These are phyloP conservation scores for Pythium coloratum DNA, from an alignment of 352 stramenopile genomes.

Conservation along the genomic window DNA sequence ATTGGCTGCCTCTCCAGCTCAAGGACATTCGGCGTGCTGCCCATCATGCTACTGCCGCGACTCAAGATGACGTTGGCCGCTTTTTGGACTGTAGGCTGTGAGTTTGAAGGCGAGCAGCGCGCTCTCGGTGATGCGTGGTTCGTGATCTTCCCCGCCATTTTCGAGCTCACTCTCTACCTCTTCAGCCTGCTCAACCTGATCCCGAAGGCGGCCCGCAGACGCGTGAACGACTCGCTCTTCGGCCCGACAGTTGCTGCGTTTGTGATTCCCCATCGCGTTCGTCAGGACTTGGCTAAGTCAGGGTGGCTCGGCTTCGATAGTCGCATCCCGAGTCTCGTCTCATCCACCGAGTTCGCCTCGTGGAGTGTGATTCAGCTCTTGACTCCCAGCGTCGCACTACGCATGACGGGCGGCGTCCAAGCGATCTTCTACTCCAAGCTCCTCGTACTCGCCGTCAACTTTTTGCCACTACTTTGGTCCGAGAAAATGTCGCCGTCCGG, in stretches of 20 bases:
- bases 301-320: slow-evolving; percentile 27
- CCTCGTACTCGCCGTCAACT: slow-evolving; percentile 27
- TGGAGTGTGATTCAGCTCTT: slow-evolving; percentile 28
- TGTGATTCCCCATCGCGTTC: slow-evolving; percentile 29
- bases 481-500: background rate
- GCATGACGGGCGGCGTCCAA: slow-evolving; percentile 30
- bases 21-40: slow-evolving; percentile 27
- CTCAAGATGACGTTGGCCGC: slow-evolving; percentile 30
- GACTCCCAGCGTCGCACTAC: slow-evolving; percentile 23
- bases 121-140: background rate
- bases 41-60: slow-evolving; percentile 22
- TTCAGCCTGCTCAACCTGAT: slow-evolving; percentile 4
- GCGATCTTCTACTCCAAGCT: slow-evolving; percentile 33
- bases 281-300: slow-evolving; percentile 17
- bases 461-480: slow-evolving; percentile 25
- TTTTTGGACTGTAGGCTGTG: slow-evolving; percentile 5
- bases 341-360: slow-evolving; percentile 30
- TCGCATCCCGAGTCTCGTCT: slow-evolving; percentile 27
- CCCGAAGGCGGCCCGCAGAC: slow-evolving; percentile 16
- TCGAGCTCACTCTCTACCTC: background rate
- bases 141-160: slow-evolving; percentile 4
- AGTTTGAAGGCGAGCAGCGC: slow-evolving; percentile 1
- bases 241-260: slow-evolving; percentile 31
- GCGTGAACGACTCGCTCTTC: slow-evolving; percentile 33
- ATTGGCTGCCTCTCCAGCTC: slow-evolving; percentile 28